Base-by-base conservation (phyloP, 495 filamentous ascomycete genomes). In the Rostrohypoxylon terebratum region DNA sequence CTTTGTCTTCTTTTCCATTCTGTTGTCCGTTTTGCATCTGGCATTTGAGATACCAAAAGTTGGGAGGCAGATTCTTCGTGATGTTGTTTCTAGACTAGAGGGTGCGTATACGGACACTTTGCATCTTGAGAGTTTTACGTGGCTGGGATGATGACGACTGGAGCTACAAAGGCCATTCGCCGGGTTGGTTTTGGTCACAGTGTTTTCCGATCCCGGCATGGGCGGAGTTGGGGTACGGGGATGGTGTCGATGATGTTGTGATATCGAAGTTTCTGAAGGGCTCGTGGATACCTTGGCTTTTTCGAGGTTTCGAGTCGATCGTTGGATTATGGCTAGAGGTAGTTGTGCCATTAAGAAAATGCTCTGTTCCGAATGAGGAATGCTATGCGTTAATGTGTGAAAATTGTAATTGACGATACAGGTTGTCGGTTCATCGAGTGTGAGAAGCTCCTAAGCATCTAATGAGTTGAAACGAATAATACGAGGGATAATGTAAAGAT, bases 11-110 rank as follows among this genome's bases (percentile, higher is more conserved):
- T 21, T 47, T 28, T 53, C 11, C 16, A 13, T 13, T 53, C 51
- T 8, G 0, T 51, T 42, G 21, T 38, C 16, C 21, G 11, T 31
- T 53, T 28, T 40, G 45, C 45, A 53, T 63, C 20, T 53, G 33
- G 50, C 50, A 54, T 54, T 54, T 53, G 60, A 63, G 60, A 63
- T 63, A 63, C 60, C 60, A 63, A 63, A 50, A 54, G 11, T 54
- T 13, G 25, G 14, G 25, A 1, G 48, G 48, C 11, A 28, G 45
- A 11, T 20, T 31, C 20, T 14, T 9, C 34, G 2, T 20, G 48
- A 51, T 14, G 48, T 25, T 21, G 0, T 48, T 47, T 33, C 20
- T 14, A 21, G 16, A 23, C 18, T 59, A 33, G 58, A 34, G 23
- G 28, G 48, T 51, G 45, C 16, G 16, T 7, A 48, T 9, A 48